Percentiles rank a stretch among this genome's conserved stretches.
These are phyloP conservation scores for Theobroma grandiflorum DNA, from an alignment of 441 rosid species.

Conservation along the genomic window DNA sequence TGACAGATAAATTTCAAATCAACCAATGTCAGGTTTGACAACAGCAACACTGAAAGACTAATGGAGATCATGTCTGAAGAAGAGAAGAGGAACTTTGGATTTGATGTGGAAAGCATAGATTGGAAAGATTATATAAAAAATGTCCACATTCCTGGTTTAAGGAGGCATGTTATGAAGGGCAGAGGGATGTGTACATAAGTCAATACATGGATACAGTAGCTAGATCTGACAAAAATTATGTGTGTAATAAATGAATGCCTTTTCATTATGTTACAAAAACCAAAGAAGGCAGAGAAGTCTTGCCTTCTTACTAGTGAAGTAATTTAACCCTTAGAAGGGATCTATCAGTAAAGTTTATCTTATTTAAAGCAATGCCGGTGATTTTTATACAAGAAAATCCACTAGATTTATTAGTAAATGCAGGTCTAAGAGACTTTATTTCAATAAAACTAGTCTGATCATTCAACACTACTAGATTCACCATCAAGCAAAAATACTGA, in stretches of 20 bases:
- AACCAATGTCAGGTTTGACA: conserved; percentile 69
- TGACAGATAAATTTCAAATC: background rate
- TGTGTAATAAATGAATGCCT: conserved; percentile 9
- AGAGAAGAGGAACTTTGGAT: conserved; percentile 46
- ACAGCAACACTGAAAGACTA: conserved; percentile 73
- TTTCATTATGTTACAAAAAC: conserved; percentile 8
- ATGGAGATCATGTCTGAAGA: conserved; percentile 82
- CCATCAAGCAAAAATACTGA: no score
- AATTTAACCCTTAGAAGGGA: background rate
- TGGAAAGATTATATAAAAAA: conserved; percentile 33
- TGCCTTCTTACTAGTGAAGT: conserved; percentile 10
- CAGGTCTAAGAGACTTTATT: no score
- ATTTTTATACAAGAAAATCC: no score
- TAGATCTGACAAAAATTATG: background rate
- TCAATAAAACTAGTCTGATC: no score
- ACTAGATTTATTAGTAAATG: no score
- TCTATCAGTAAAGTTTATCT: conserved; percentile 1
- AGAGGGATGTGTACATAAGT: conserved; percentile 26
- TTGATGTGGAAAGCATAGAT: conserved; percentile 33
- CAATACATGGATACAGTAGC: background rate
- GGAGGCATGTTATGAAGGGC: conserved; percentile 34
- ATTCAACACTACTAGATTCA: no score
- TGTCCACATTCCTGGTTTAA: conserved; percentile 33
- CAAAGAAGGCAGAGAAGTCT: conserved; percentile 24
- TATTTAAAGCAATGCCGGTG: no score